phyloP scores from a whole-genome alignment of 1,284 basidiomycete species.

The Pseudozyma flocculosa region DNA sequence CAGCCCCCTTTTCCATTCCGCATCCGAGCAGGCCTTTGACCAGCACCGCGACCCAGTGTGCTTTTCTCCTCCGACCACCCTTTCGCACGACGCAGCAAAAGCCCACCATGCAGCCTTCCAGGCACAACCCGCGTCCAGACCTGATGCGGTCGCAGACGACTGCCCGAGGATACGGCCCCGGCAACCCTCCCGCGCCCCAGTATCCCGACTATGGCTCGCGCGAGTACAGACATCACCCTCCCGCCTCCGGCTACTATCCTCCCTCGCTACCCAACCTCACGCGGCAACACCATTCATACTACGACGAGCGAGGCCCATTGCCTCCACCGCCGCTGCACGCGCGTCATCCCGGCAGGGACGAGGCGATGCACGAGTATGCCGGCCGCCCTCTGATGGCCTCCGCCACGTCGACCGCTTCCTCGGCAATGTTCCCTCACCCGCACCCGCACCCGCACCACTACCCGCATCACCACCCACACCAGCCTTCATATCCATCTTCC shows the following conservation, averaged over 20 bases:
- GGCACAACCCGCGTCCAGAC: background rate
- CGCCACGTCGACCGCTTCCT: background rate
- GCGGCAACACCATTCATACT: constrained; percentile 32
- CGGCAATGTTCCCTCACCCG: constrained; percentile 1
- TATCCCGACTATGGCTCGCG: constrained; percentile 16
- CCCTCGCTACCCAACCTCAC: constrained; percentile 19
- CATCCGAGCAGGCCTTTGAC: no score
- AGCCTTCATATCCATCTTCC: no score
- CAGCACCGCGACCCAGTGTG: no score
- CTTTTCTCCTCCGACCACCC: no score
- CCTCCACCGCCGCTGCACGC: constrained; percentile 31
- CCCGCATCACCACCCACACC: constrained; percentile 2
- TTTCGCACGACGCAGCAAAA: no score
- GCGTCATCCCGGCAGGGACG: constrained; percentile 14
- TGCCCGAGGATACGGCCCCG: background rate
- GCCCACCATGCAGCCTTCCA: background rate
- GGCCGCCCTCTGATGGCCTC: constrained; percentile 11
- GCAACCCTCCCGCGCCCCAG: background rate
- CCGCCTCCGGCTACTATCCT: background rate
- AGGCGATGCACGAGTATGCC: constrained; percentile 14
- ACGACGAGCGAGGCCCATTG: constrained; percentile 25
- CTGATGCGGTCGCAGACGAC: background rate
- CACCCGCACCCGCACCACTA: constrained; percentile 4
- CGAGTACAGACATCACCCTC: constrained; percentile 11
- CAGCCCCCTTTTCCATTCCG: no score